These are phyloP conservation scores for Nannochloropsis oceanica DNA, from an alignment of 108 stramenopile genomes.

Conservation along the genomic window DNA sequence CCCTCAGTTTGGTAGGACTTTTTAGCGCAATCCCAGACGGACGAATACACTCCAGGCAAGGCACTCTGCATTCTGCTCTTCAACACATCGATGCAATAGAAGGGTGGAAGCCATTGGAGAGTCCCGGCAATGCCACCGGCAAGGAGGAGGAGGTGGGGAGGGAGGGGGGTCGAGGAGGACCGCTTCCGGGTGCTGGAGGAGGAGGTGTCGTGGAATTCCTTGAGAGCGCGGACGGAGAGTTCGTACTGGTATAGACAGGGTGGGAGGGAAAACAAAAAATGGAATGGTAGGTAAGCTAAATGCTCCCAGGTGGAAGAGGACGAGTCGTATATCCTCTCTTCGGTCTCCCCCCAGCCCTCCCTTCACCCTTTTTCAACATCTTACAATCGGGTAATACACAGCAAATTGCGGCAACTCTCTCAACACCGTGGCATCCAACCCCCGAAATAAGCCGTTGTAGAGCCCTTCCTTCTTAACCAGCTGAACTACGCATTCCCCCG, in stretches of 20 bases:
- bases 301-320: no score
- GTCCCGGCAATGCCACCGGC: constrained; percentile 37
- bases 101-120: constrained; percentile 36
- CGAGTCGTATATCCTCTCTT: no score
- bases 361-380: background rate
- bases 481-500: constrained; percentile 17
- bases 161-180: background rate
- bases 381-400: constrained; percentile 8
- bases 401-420: constrained; percentile 39
- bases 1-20: constrained; percentile 28
- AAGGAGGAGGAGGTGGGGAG: constrained; percentile 11
- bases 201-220: background rate
- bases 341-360: background rate
- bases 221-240: background rate
- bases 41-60: constrained; percentile 12
- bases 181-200: background rate
- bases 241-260: background rate
- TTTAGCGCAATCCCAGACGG: constrained; percentile 18
- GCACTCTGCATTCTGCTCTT: constrained; percentile 42
- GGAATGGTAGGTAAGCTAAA: background rate
- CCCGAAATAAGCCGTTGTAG: constrained; percentile 27
- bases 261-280: background rate
- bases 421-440: constrained; percentile 17
- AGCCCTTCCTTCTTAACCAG: constrained; percentile 20
- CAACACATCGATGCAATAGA: constrained; percentile 34